A percentile compares a stretch with the other conserved stretches of the same genome.
Conservation (phyloP, 495 filamentous ascomycete genomes). For the Astrothelium subdiscretum region DNA sequence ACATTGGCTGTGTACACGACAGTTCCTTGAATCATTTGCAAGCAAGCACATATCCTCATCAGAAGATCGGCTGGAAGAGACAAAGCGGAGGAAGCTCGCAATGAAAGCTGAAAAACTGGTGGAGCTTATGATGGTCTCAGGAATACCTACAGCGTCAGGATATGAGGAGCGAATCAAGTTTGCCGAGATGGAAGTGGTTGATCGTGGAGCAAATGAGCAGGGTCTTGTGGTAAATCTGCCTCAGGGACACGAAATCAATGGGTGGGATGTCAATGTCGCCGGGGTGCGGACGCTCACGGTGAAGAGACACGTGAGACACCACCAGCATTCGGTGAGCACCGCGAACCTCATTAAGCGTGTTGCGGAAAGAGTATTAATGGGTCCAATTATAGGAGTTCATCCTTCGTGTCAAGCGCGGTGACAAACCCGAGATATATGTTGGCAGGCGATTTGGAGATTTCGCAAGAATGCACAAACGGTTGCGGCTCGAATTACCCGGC, state of each 20-base stretch:
- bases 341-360: neutral
- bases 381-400: slow-evolving; percentile 61
- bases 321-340: slow-evolving; percentile 73
- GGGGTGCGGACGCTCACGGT: slow-evolving; percentile 69
- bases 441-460: slow-evolving; percentile 87
- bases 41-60: slow-evolving; percentile 94
- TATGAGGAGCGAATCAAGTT: slow-evolving; percentile 96
- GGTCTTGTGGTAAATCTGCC: slow-evolving; percentile 76
- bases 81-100: slow-evolving; percentile 85
- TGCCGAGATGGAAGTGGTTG: slow-evolving; percentile 90
- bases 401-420: slow-evolving; percentile 63
- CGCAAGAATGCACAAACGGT: slow-evolving; percentile 57
- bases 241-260: slow-evolving; percentile 81
- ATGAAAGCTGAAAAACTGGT: slow-evolving; percentile 89
- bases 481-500: slow-evolving; percentile 80
- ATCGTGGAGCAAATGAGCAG: slow-evolving; percentile 80
- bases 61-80: slow-evolving; percentile 90
- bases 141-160: slow-evolving; percentile 86
- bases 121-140: slow-evolving; percentile 98
- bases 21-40: slow-evolving; percentile 98
- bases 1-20: neutral
- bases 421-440: slow-evolving; percentile 60
- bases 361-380: neutral
- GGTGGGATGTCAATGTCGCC: slow-evolving; percentile 95
- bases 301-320: slow-evolving; percentile 79